Evolutionary conservation across 1,139 yeast genomes (phyloP).

Genomic region (Nadsonia starkeyi-henricii): DNA sequence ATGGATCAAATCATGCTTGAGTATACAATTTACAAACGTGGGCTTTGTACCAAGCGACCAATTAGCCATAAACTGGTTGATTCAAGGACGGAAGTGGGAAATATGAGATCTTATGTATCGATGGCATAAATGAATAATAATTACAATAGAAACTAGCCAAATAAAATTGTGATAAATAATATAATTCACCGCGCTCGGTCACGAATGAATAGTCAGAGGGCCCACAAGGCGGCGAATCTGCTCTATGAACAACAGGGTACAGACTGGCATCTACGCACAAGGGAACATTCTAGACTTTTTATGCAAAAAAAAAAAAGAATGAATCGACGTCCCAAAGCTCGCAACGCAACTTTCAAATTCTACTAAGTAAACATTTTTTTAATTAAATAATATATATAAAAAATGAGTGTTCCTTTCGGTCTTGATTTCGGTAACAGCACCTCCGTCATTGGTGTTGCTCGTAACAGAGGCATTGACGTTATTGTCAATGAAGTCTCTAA

Average conservation of each 20-base stretch:
- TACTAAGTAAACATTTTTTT: background rate
- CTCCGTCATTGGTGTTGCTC: constrained; percentile 85
- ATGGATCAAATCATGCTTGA: no score
- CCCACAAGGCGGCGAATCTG: background rate
- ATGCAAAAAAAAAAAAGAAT: background rate
- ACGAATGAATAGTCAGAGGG: background rate
- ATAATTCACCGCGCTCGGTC: constrained; percentile 2
- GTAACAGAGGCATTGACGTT: constrained; percentile 96
- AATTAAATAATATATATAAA: constrained; percentile 24
- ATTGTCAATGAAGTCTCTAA: constrained; percentile 97
- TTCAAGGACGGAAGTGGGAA: no score
- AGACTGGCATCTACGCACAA: background rate
- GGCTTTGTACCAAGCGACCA: no score
- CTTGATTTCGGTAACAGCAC: constrained; percentile 93
- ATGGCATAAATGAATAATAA: no score
- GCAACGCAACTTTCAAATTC: no score
- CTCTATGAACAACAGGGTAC: constrained; percentile 28
- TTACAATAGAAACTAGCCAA: background rate
- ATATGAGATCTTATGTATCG: no score
- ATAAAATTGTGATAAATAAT: constrained; percentile 1
- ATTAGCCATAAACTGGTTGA: background rate
- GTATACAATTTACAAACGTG: no score
- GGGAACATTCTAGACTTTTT: background rate
- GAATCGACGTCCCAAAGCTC: background rate
- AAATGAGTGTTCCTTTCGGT: constrained; percentile 87